These are phyloP conservation scores for Fusarium sterilihyphosum DNA, from an alignment of 2,329 filamentous ascomycete genomes.

Conservation along the genomic window DNA sequence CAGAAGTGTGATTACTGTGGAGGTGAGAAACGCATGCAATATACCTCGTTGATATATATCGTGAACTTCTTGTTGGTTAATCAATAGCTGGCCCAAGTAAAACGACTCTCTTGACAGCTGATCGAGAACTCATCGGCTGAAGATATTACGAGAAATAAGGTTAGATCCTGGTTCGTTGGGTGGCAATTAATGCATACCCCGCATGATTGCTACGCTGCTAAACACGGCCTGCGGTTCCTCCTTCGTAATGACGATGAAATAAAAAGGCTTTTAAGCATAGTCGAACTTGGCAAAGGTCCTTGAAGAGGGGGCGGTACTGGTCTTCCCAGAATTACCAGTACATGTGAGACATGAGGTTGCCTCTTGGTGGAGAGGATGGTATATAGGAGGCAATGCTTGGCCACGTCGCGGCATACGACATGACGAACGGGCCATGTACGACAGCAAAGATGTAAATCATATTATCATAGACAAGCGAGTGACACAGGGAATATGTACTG, in stretches of 20 bases:
- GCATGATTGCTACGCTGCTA: background rate
- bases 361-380: no score
- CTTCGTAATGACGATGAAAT: no score
- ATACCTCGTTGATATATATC: background rate
- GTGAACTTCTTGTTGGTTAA: background rate
- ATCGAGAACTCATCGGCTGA: no score
- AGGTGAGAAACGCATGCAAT: no score
- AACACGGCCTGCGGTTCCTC: background rate
- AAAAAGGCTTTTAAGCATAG: background rate
- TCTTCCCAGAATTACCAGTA: background rate
- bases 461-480: background rate
- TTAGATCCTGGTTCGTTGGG: background rate
- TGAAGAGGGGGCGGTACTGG: background rate
- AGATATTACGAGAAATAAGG: background rate
- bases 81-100: background rate
- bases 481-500: background rate
- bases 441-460: background rate
- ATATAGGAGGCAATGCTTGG: no score
- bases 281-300: background rate
- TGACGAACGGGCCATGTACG: background rate
- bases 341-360: background rate
- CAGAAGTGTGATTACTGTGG: rapidly evolving
- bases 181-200: background rate
- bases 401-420: background rate
- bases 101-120: no score